Base-by-base conservation (phyloP, 2,329 filamentous ascomycete species). In the Alternaria arborescens region DNA sequence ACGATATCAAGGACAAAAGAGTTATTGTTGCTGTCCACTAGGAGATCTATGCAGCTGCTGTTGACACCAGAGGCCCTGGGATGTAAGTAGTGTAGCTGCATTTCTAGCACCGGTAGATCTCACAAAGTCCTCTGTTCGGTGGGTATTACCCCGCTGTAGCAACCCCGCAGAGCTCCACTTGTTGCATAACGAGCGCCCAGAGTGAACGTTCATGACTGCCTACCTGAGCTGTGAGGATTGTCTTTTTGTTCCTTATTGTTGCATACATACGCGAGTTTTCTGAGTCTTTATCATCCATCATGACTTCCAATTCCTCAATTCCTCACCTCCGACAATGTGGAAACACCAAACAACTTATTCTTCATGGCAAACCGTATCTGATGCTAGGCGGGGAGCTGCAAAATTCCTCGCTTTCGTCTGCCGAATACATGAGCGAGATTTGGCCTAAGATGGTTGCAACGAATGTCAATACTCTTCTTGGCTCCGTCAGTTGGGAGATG, bases 371-470 rank as follows among this genome's bases (percentile, higher is more conserved):
- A 30, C 82, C 81, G 0, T 82, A 82, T 54, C 78, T 83, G 36
- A 79, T 82, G 61, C 74, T 82, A 6, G 79, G 73, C n/a, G 82
- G 71, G 10, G 81, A 84, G 70, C 69, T 83, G 38, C 82, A 84
- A 55, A 84, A 84, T 64, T 84, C 82, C 0, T 82, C 81, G 1
- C 72, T 84, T 47, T 80, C 76, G 8, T 83, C 80, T 5, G 75
- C 79, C 8, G 71, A 77, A 46, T 83, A 80, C 58, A 84, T 84
- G 82, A 66, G 73, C 16, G 72, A 77, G 28, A 65, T 79, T 7
- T 84, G 82, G 81, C 74, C 77, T 32, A 82, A 81, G 50, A 71
- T 84, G 62, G 72, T 71, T 5, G 73, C 73, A 18, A 80, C 74
- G 14, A 73, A 81, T 56, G 71, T 82, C 64, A 84, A 84, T 61